Percentiles rank a stretch among this genome's conserved stretches.
These are phyloP conservation scores for Apiospora aurea DNA, from an alignment of 2,329 filamentous ascomycete genomes.

Conservation along the genomic window DNA sequence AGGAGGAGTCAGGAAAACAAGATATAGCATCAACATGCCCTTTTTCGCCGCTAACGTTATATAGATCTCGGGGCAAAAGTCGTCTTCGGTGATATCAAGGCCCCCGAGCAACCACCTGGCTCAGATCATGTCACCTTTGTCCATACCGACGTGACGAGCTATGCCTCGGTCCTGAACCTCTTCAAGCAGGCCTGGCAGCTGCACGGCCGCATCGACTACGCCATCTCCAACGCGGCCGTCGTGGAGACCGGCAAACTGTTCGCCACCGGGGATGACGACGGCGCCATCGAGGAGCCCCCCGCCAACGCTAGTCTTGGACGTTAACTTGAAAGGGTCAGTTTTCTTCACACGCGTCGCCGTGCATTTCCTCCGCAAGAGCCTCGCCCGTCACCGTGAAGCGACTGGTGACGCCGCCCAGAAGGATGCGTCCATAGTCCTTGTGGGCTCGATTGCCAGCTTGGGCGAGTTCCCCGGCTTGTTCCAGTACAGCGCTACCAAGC, in stretches of 20 bases:
- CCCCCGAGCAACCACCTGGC: not conserved
- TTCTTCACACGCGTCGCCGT: constrained; percentile 21
- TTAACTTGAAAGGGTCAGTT: constrained; percentile 13
- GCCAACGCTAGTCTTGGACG: constrained; percentile 3
- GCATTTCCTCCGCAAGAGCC: not conserved
- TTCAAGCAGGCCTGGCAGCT: constrained; percentile 18
- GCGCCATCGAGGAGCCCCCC: constrained; percentile 10
- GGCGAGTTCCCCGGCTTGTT: constrained; percentile 19
- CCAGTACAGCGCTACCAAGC: constrained; percentile 23
- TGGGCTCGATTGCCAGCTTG: constrained; percentile 17
- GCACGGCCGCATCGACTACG: constrained; percentile 16
- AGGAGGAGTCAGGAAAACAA: too few relatives aligned
- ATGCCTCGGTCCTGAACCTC: constrained; percentile 21
- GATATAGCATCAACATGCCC: too few relatives aligned
- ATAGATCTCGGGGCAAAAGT: not conserved
- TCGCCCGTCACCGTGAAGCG: not conserved
- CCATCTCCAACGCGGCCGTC: constrained; percentile 13
- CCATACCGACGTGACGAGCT: constrained; percentile 11
- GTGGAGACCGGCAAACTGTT: not conserved
- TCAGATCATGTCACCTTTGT: constrained; percentile 15
- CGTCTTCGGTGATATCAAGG: constrained; percentile 4
- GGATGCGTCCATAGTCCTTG: constrained; percentile 15
- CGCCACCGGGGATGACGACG: not conserved
- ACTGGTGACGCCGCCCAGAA: not conserved
- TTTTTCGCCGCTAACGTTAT: not conserved